Evolutionary conservation across 345 rosid species (phyloP), one percentile per base, ranked within the genome.

Genomic region (Camelina sativa): DNA sequence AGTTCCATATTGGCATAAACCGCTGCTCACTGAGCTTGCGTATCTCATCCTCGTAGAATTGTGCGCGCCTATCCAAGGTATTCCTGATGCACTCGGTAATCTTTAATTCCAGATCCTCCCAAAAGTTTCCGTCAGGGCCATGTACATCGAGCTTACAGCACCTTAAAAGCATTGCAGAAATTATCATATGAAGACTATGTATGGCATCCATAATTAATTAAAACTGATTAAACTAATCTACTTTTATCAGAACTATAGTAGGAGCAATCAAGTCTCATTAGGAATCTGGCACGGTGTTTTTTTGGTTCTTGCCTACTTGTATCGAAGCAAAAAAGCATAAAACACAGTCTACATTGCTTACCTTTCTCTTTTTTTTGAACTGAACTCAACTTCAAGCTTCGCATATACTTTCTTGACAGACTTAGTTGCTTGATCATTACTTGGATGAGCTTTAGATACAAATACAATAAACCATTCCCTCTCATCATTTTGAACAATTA

Each of bases 361-460:
- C 97, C 99, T 90, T 71, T 92, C 99, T 79, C 97, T 86, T 87
- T 87, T 95, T 89, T 86, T 92, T 48, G 97, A 81, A 86, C 88
- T 92, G 85, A 95, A 95, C 8, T 92, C 99, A 84, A 90, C 97
- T 86, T 92, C 97, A 72, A 95, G 84, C 85, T 81, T 95, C 46
- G 92, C 89, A 80, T 87, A 95, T 60, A 95, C 93, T 80, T 86
- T 92, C 80, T 92, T 92, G 37, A 92, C 89, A 88, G 84, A 76
- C 82, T 95, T 95, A 57, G 85, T 80, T 69, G 99, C 96, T 80
- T 80, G 87, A 62, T 95, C 99, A 70, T 90, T 92, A 64, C 81
- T 88, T 43, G 99, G 97, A 79, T 90, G 97, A 68, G 97, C 98
- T 84, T 80, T 89, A 69, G 91, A 89, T 53, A 95, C 97, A 86